Evolutionary conservation across 2,329 filamentous ascomycete genomes (phyloP), one percentile per base, ranked within the genome.

Genomic region (Chalaropsis ovoidea): DNA sequence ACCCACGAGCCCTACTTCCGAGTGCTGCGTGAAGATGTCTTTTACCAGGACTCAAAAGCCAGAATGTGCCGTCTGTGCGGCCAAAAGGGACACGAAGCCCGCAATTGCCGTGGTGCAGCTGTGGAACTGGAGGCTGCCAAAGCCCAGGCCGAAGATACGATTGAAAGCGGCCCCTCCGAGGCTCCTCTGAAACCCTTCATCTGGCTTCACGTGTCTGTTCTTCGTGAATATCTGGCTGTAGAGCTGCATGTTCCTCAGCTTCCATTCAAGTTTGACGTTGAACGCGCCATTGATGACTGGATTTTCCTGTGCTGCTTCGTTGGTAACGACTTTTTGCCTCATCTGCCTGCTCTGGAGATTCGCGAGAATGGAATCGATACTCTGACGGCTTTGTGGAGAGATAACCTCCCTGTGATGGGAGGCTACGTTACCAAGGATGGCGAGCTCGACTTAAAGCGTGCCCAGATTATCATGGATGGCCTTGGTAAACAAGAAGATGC

Each of bases 251-350:
- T 96, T 42, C 87, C 90, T 19, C 83, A 86, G 65, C 83, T 96
- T 70, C 86, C 87, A 1, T 97, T 97, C 76, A 83, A 84, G 65
- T 97, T 95, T 75, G 91, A 99, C 73, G 80, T 99, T 56, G 94
- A 99, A 76, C 86, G 94, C 69, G 92, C 92, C 31, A 83, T 97
- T 67, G 94, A 97, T 75, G 93, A 97, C 74, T 97, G 93, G 94
- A 90, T 97, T 15, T 97, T 97, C 75, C 94, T 97, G 86, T 97
- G 93, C 77, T 97, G 95, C 78, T 97, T 97, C 74, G 93, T 97
- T 66, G 93, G 93, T 70, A 99, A 99, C 76, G 95, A 99, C 78
- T 99, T 99, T 77, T 78, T 99, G 70, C 94, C 94, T 62, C 94
- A 99, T 80, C 80, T 99, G 67, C 94, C 94, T n/a, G 95, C 93